Conservation (phyloP, 768 basidiomycete species). For the Asterophora lycoperdoides region DNA sequence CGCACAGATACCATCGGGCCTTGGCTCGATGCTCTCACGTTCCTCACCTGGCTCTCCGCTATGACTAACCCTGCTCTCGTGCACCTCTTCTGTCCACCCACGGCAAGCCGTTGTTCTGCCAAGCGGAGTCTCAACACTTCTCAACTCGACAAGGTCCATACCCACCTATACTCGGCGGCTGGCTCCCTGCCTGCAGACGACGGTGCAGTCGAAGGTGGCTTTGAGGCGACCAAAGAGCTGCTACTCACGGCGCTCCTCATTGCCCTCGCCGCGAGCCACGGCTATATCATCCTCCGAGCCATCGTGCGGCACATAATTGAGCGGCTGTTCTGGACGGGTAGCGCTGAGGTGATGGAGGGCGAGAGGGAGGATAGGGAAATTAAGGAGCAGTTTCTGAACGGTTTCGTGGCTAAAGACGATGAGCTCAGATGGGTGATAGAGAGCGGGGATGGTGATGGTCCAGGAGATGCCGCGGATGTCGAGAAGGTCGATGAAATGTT, state of each 20-base stretch:
- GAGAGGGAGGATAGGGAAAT: conserved; percentile 50
- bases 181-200: conserved; percentile 12
- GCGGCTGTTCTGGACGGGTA: conserved; percentile 72
- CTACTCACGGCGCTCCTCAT: conserved; percentile 64
- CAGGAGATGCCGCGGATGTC: conserved; percentile 15
- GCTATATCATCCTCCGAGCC: conserved; percentile 64
- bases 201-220: conserved; percentile 12
- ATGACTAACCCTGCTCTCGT: conserved; percentile 88
- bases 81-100: conserved; percentile 65
- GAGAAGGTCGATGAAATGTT: conserved; percentile 22
- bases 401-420: conserved; percentile 18
- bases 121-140: conserved; percentile 10
- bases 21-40: conserved; percentile 85
- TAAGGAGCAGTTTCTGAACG: conserved; percentile 36
- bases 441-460: conserved; percentile 4
- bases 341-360: conserved; percentile 56
- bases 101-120: conserved; percentile 16
- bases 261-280: conserved; percentile 83
- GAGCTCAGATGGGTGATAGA: conserved; percentile 12
- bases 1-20: conserved; percentile 91
- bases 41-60: conserved; percentile 87
- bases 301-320: conserved; percentile 67
- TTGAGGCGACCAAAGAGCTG: conserved; percentile 42
- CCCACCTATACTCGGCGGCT: conserved; percentile 23
- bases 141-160: conserved; percentile 26